Conservation (phyloP, 2,329 filamentous ascomycete genomes). For the Sporothrix luriei region DNA sequence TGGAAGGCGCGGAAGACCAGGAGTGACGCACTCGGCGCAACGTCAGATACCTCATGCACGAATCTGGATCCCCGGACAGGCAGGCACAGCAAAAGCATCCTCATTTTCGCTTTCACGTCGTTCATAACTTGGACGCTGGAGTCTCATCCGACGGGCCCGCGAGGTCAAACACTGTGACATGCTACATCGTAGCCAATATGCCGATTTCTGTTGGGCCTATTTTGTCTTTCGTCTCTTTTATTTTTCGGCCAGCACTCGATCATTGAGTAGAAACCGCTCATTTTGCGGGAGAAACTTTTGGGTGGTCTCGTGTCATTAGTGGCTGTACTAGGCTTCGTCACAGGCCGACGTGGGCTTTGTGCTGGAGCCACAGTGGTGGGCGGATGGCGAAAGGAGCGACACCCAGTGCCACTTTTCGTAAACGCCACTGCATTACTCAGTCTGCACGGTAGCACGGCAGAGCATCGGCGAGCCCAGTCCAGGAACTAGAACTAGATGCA, state of each 20-base stretch:
- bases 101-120: not conserved
- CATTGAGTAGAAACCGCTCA: not conserved
- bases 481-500: not conserved
- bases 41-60: too few relatives aligned
- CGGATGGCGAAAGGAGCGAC: too few relatives aligned
- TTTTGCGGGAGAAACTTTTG: not conserved
- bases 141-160: not conserved
- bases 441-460: not conserved
- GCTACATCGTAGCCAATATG: not conserved
- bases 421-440: too few relatives aligned
- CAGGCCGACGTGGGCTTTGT: not conserved
- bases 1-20: too few relatives aligned
- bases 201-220: not conserved
- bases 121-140: not conserved
- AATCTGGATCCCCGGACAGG: too few relatives aligned
- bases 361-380: not conserved
- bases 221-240: not conserved
- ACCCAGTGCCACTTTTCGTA: too few relatives aligned
- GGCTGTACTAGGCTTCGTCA: not conserved
- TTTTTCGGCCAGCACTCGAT: not conserved
- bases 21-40: too few relatives aligned
- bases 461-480: slow-evolving; percentile 5
- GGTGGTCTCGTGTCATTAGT: not conserved
- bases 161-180: not conserved
- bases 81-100: too few relatives aligned